phyloP scores from a whole-genome alignment of 2,329 filamentous ascomycete genomes.

The Blumeria hordei region DNA sequence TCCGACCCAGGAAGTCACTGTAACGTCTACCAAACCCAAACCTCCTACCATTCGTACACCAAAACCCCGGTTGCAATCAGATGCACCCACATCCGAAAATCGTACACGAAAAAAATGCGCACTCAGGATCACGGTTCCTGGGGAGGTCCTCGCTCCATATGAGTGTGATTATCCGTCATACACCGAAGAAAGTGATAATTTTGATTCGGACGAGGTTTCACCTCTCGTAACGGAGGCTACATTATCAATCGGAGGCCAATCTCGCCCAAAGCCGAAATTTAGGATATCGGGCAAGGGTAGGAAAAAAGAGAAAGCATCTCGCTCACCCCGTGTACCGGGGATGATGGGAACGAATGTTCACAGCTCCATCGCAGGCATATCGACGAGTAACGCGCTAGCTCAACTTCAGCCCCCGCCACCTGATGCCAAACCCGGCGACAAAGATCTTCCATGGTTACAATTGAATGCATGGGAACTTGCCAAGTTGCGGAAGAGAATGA shows the following conservation, averaged over 20 bases:
- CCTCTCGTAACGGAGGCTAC: conserved; percentile 8
- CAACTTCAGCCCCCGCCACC: conserved; percentile 31
- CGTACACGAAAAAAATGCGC: conserved; percentile 16
- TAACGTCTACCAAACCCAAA: conserved; percentile 20
- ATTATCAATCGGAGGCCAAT: conserved; percentile 4
- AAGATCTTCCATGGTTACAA: conserved; percentile 39
- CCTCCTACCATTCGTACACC: conserved; percentile 26
- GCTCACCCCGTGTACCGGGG: conserved; percentile 13
- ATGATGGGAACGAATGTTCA: conserved; percentile 16
- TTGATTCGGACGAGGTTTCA: conserved; percentile 15
- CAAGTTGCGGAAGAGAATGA: conserved; percentile 60
- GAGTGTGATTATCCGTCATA: conserved; percentile 37
- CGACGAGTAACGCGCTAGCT: conserved; percentile 16
- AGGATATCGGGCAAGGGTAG: conserved; percentile 10
- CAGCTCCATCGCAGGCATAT: conserved; percentile 15
- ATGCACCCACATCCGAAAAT: conserved; percentile 14
- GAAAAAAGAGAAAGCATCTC: conserved; percentile 10
- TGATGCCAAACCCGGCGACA: conserved; percentile 31
- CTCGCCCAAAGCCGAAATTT: conserved; percentile 10
- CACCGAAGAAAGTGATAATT: conserved; percentile 14
- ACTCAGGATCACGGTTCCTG: conserved; percentile 38
- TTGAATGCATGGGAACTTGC: conserved; percentile 40
- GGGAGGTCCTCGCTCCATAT: conserved; percentile 40
- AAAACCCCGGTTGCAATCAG: conserved; percentile 22
- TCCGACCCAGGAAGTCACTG: conserved; percentile 25